Conservation (phyloP, 2,329 filamentous ascomycete genomes). For the Volutella citrinella region DNA sequence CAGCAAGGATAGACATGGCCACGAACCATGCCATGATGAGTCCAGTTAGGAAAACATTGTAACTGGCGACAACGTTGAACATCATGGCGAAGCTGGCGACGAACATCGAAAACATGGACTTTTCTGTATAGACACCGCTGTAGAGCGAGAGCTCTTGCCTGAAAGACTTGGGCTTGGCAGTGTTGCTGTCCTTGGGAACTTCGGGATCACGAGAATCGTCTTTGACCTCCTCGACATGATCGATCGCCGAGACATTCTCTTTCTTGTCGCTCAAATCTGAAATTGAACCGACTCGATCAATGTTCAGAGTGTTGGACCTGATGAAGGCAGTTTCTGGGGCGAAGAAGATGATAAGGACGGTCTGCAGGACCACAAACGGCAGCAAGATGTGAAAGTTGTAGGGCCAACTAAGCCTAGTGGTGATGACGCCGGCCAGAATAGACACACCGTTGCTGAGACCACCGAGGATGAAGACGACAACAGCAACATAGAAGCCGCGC, state of each 20-base stretch:
- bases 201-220: too few relatives aligned
- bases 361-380: slow-evolving; percentile 7
- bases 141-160: slow-evolving; percentile 3
- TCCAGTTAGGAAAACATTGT: slow-evolving; percentile 7
- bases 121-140: slow-evolving; percentile 4
- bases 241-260: background rate
- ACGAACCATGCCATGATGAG: slow-evolving; percentile 8
- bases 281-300: slow-evolving; percentile 1
- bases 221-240: slow-evolving; percentile 1
- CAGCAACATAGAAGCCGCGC: slow-evolving; percentile 6
- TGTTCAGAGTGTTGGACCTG: background rate
- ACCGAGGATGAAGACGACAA: slow-evolving; percentile 7
- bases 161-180: slow-evolving; percentile 4
- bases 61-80: slow-evolving; percentile 6
- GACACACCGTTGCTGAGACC: slow-evolving; percentile 6
- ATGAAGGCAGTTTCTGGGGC: slow-evolving; percentile 6
- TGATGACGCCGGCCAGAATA: slow-evolving; percentile 5
- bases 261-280: background rate
- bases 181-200: background rate
- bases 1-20: slow-evolving; percentile 8
- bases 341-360: slow-evolving; percentile 6
- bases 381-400: slow-evolving; percentile 4
- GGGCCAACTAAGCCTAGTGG: background rate
- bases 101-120: slow-evolving; percentile 5
- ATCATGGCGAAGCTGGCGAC: slow-evolving; percentile 5